A percentile compares a stretch with the other conserved stretches of the same genome.
Evolutionary conservation across 1,139 yeast species (phyloP).

Genomic region (Arxiozyma slooffiae): DNA sequence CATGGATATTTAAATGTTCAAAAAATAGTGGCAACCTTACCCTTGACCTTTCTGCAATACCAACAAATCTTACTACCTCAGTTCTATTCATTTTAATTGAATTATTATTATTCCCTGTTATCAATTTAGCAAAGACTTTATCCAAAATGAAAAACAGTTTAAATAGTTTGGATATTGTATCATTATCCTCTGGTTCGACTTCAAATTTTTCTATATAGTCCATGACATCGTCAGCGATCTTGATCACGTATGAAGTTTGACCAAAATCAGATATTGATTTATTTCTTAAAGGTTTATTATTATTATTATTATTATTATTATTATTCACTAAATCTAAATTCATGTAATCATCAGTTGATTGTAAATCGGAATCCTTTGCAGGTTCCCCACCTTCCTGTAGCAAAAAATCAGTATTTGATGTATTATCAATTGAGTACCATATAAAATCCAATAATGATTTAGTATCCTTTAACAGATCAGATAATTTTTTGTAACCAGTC

Average conservation of each 20-base stretch:
- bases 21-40: conserved; percentile 30
- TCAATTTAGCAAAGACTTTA: conserved; percentile 35
- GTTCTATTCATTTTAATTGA: conserved; percentile 33
- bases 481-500: conserved; percentile 33
- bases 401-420: conserved; percentile 31
- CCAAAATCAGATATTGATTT: conserved; percentile 34
- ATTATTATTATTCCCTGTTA: conserved; percentile 33
- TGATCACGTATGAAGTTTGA: conserved; percentile 51
- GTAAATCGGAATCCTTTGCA: background rate
- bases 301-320: conserved; percentile 7
- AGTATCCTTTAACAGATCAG: conserved; percentile 39
- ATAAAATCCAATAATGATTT: conserved; percentile 41
- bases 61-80: conserved; percentile 39
- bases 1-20: conserved; percentile 26
- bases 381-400: conserved; percentile 8
- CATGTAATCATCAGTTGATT: background rate
- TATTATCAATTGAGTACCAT: conserved; percentile 46
- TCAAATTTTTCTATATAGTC: conserved; percentile 47
- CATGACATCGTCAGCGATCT: conserved; percentile 55
- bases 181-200: conserved; percentile 16
- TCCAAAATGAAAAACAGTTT: conserved; percentile 38
- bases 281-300: background rate
- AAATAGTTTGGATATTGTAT: conserved; percentile 31
- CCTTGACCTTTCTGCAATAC: conserved; percentile 41
- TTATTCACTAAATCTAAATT: conserved; percentile 15